Conservation (phyloP, 1,139 yeast genomes). For the Yamadazyma jaroonii region DNA sequence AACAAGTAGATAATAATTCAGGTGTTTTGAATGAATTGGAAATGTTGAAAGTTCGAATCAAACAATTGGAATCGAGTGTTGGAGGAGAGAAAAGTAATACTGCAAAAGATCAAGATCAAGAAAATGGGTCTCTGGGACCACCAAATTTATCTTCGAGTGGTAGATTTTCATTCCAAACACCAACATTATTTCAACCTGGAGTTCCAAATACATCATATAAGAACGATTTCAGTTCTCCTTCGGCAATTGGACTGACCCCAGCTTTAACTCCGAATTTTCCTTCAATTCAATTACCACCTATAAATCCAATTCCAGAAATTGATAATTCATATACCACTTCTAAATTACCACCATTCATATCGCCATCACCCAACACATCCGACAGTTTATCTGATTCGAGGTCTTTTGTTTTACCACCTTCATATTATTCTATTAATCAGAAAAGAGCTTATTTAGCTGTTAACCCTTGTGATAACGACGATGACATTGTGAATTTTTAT, state of each 20-base stretch:
- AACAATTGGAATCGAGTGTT: slow-evolving; percentile 34
- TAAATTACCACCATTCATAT: neutral
- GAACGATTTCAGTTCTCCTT: neutral
- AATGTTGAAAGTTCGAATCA: slow-evolving; percentile 36
- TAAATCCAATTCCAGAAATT: slow-evolving; percentile 3
- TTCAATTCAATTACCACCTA: slow-evolving; percentile 4
- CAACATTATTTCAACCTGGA: neutral
- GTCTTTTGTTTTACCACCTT: neutral
- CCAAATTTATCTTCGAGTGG: slow-evolving; percentile 2
- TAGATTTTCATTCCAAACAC: slow-evolving; percentile 3
- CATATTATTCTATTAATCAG: neutral
- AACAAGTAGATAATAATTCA: neutral
- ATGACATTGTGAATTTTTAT: slow-evolving; percentile 30
- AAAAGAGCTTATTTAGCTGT: slow-evolving; percentile 20
- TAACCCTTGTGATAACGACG: slow-evolving; percentile 24
- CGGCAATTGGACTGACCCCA: neutral
- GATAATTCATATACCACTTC: neutral
- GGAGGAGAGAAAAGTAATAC: neutral
- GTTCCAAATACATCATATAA: neutral
- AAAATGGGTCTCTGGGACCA: neutral
- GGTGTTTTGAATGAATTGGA: slow-evolving; percentile 19
- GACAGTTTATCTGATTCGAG: neutral
- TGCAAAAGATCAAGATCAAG: neutral
- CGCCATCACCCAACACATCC: neutral
- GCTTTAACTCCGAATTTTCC: neutral